phyloP scores from a whole-genome alignment of 2,329 filamentous ascomycete species.

The Fusarium foetens region DNA sequence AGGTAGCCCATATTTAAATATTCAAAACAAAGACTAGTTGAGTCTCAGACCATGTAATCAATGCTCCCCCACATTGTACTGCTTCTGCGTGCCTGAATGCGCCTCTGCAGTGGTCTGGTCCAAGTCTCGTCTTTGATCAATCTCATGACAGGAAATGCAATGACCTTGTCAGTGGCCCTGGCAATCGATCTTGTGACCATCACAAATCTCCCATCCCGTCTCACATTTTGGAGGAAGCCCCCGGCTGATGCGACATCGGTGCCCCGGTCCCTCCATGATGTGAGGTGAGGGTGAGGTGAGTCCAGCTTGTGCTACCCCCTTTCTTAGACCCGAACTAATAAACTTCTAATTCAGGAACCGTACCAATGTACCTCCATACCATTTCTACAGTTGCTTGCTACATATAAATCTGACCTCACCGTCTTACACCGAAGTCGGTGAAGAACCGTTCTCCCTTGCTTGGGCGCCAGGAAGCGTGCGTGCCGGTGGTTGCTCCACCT shows the following conservation, averaged over 20 bases:
- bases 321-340: slow-evolving; percentile 9
- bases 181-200: slow-evolving; percentile 45
- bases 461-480: slow-evolving; percentile 34
- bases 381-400: neutral
- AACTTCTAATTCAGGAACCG: slow-evolving; percentile 18
- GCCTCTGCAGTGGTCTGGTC: slow-evolving; percentile 26
- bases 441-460: slow-evolving; percentile 22
- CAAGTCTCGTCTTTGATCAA: slow-evolving; percentile 29
- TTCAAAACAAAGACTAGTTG: neutral
- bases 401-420: slow-evolving; percentile 27
- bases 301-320: slow-evolving; percentile 7
- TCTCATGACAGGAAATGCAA: slow-evolving; percentile 20
- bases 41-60: slow-evolving; percentile 13
- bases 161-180: slow-evolving; percentile 24
- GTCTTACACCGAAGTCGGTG: slow-evolving; percentile 44
- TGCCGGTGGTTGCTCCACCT: slow-evolving; percentile 33
- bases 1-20: neutral
- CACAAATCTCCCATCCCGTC: slow-evolving; percentile 40
- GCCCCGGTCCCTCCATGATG: slow-evolving; percentile 8
- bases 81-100: slow-evolving; percentile 19
- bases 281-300: slow-evolving; percentile 15
- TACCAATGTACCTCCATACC: slow-evolving; percentile 3
- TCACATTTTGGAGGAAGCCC: slow-evolving; percentile 32
- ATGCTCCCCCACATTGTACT: slow-evolving; percentile 26
- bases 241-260: slow-evolving; percentile 42